Evolutionary conservation across 2,329 filamentous ascomycete genomes (phyloP), one percentile per base, ranked within the genome.

Genomic region (Cladophialophora immunda): DNA sequence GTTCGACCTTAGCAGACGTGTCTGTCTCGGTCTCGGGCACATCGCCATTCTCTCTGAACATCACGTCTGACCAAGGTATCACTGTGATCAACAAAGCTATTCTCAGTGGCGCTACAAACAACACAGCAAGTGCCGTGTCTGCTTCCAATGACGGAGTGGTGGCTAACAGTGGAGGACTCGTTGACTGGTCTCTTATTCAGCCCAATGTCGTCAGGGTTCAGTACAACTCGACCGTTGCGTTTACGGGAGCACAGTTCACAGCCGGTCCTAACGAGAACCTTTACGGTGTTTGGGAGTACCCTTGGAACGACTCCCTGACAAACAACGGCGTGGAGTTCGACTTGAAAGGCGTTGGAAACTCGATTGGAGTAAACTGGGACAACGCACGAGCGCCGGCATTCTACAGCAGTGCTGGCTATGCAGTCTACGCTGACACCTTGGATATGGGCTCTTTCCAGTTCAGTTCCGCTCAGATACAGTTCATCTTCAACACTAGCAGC

Each of bases 271-370:
- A 58, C 27, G 56, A 58, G 17, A 58, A 19, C 5, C 27, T 58
- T n/a, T 58, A 58, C n/a, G 56, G 56, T 25, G 56, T 58, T 27
- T 58, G 56, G 56, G 56, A 58, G 41, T 58, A 58, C 36, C 56
- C 56, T 11, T 58, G 56, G 56, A 58, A 58, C 27, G 36, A 58
- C 30, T 58, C 56, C 2, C 56, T 58, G 19, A 58, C 56, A 11
- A 58, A 58, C 9, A 45, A 58, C 17, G 56, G 56, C 56, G 41
- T 58, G 17, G 27, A 27, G 13, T 58, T 58, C 27, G 56, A 58
- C 25, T 36, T 58, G 19, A 58, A 58, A 30, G 56, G 56, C 5
- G 56, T 29, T 41, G 56, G 56, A 47, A 58, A 58, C n/a, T 5
- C 11, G 19, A 4, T 41, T 6, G 56, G 56, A 17, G 36, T 38